Evolutionary conservation across 257 asterid genomes (phyloP).

Genomic region (Nicotiana benthamiana): DNA sequence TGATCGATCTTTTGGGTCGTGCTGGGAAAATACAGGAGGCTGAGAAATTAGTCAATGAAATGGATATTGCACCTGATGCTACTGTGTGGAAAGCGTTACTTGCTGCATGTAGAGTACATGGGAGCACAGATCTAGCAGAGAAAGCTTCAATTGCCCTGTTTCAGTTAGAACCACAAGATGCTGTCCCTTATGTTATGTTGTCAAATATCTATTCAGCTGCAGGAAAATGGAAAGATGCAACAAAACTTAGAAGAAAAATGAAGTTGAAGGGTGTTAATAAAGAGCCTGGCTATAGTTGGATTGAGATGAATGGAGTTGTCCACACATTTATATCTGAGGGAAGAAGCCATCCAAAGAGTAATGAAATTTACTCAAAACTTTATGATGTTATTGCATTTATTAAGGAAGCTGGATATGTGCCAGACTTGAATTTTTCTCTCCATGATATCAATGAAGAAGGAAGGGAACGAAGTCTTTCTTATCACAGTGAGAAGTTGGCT

Average conservation of each 20-base stretch:
- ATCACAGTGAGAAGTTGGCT: slow-evolving; percentile 80
- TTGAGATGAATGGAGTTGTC: slow-evolving; percentile 41
- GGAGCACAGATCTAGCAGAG: slow-evolving; percentile 49
- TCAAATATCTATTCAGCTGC: slow-evolving; percentile 59
- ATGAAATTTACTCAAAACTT: slow-evolving; percentile 38
- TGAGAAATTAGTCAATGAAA: slow-evolving; percentile 38
- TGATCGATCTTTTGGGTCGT: slow-evolving; percentile 80
- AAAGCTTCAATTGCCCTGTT: slow-evolving; percentile 51
- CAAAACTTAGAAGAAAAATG: slow-evolving; percentile 50
- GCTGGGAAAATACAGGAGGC: slow-evolving; percentile 71
- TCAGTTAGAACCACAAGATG: slow-evolving; percentile 58
- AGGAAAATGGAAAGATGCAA: slow-evolving; percentile 72
- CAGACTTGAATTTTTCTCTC: slow-evolving; percentile 53
- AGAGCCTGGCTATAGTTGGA: slow-evolving; percentile 77
- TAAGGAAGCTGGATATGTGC: slow-evolving; percentile 58
- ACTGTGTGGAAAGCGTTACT: slow-evolving; percentile 78
- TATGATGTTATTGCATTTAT: slow-evolving; percentile 37
- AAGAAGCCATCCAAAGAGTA: slow-evolving; percentile 37
- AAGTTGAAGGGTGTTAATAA: slow-evolving; percentile 40
- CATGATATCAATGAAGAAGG: slow-evolving; percentile 71
- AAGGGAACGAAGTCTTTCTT: slow-evolving; percentile 40
- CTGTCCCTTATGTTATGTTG: slow-evolving; percentile 61
- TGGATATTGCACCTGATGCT: slow-evolving; percentile 48
- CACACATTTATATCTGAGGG: slow-evolving; percentile 55
- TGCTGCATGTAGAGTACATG: slow-evolving; percentile 61